Evolutionary conservation across 2,329 filamentous ascomycete genomes (phyloP).

Genomic region (Botryotinia calthae): DNA sequence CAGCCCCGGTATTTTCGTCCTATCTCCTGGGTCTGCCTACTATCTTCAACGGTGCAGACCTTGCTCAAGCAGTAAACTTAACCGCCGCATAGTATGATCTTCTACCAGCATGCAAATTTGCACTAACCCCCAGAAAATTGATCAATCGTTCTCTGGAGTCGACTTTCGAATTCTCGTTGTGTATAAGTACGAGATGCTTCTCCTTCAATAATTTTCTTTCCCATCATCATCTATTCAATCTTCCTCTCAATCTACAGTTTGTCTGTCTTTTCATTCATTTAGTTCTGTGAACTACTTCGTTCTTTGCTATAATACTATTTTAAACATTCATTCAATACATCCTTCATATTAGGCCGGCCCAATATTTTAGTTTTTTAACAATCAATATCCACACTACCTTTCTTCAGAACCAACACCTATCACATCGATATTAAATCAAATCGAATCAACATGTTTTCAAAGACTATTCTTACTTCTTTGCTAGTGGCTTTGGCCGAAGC

Average conservation of each 20-base stretch:
- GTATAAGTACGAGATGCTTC: constrained; percentile 12
- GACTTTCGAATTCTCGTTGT: background rate
- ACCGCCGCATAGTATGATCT: constrained; percentile 18
- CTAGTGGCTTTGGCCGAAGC: constrained; percentile 35
- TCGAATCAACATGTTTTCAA: constrained; percentile 32
- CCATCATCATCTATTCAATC: constrained; percentile 5
- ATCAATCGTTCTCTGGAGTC: background rate
- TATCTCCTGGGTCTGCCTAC: background rate
- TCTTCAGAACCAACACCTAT: constrained; percentile 12
- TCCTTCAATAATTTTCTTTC: background rate
- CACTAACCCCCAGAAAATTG: too few relatives aligned
- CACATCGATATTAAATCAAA: constrained; percentile 10
- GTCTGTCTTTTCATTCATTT: constrained; percentile 30
- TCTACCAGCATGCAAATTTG: background rate
- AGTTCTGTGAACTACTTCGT: constrained; percentile 36
- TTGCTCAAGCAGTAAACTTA: background rate
- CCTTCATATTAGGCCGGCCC: constrained; percentile 32
- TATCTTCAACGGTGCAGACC: background rate
- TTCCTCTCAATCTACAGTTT: constrained; percentile 16
- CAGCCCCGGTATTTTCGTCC: constrained; percentile 1
- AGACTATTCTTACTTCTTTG: constrained; percentile 30
- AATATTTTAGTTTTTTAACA: constrained; percentile 25
- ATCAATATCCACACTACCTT: background rate
- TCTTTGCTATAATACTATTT: constrained; percentile 1
- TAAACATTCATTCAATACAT: constrained; percentile 32